A percentile compares a stretch with the other conserved stretches of the same genome.
Conservation (phyloP, 2,329 filamentous ascomycete genomes). For the Diaporthe sp. region DNA sequence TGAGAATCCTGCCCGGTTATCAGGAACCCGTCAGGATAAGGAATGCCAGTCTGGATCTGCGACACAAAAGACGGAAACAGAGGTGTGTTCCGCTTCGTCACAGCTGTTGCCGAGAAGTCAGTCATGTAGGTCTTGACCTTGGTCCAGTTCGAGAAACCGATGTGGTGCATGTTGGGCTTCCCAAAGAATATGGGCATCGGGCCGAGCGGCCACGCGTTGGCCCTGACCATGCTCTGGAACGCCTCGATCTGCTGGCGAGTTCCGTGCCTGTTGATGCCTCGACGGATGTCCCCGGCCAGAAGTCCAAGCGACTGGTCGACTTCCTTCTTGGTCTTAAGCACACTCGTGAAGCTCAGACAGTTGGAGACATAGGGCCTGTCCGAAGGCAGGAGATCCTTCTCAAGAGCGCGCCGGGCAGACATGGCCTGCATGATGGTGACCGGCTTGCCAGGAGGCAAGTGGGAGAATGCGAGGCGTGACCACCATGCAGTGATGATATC, state of each 20-base stretch:
- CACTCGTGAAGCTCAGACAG: slow-evolving; percentile 44
- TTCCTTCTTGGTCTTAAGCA: slow-evolving; percentile 40
- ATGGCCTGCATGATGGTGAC: slow-evolving; percentile 42
- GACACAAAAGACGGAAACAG: slow-evolving; percentile 44
- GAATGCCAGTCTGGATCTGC: slow-evolving; percentile 43
- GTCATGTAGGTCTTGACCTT: slow-evolving; percentile 46
- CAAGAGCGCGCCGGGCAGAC: slow-evolving; percentile 42
- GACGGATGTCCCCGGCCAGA: slow-evolving; percentile 46
- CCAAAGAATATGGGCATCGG: slow-evolving; percentile 46
- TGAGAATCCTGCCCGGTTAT: slow-evolving; percentile 47
- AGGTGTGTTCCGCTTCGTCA: background rate
- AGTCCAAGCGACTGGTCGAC: slow-evolving; percentile 47
- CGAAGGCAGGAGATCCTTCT: slow-evolving; percentile 43
- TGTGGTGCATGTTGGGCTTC: slow-evolving; percentile 47
- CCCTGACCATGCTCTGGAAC: slow-evolving; percentile 46
- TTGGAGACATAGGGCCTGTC: slow-evolving; percentile 48
- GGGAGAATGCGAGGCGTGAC: slow-evolving; percentile 46
- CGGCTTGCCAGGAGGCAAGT: slow-evolving; percentile 41
- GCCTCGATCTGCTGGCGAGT: slow-evolving; percentile 52
- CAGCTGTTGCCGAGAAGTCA: slow-evolving; percentile 46
- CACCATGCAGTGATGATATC: slow-evolving; percentile 55
- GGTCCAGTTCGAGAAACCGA: slow-evolving; percentile 50
- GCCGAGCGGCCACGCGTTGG: slow-evolving; percentile 42
- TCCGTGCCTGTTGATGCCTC: slow-evolving; percentile 48
- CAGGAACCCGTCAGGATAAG: slow-evolving; percentile 45